Evolutionary conservation across 805 yeast genomes (phyloP), one percentile per base, ranked within the genome.

Genomic region (Lipomyces yamadae): DNA sequence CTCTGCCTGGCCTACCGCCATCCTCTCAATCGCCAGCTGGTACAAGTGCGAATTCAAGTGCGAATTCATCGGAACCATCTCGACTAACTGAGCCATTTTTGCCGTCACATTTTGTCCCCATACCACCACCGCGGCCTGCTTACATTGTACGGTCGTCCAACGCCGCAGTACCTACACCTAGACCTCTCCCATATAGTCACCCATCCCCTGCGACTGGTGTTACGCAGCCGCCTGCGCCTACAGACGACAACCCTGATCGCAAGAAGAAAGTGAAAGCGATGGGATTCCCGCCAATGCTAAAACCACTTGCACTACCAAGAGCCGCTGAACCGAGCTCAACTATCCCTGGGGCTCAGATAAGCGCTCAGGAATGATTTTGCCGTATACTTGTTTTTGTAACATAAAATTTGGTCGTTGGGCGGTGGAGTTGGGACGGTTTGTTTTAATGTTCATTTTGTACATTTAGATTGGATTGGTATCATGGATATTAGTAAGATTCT

Each of bases 241-340:
- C 18, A 35, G 30, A 18, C n/a, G 34, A 35, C 7, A 15, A n/a
- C 37, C 52, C 60, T 15, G 58, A 58, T n/a, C 62, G 66, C 13
- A 69, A 66, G 63, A 63, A 67, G 61, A 69, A 71, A 6, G 72
- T 72, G 13, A 69, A 66, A 52, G 71, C 76, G 3, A 68, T 73
- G 65, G 76, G 76, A 5, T 74, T 74, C 58, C 76, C 76, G 18
- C 76, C 76, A 2, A 54, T 71, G 62, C 60, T 73, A 29, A 58
- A 53, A 6, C 50, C 60, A 59, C 29, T 64, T 33, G 54, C 13
- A 18, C 42, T 62, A 18, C 60, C 60, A 29, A 32, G 10, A n/a
- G n/a, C 18, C 29, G 18, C 29, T 10, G n/a, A 15, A 42, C 18
- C 48, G 29, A 42, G 48, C n/a, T 42, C 48, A 42, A 7, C 24